Percentiles rank a stretch among this genome's conserved stretches.
phyloP scores from a whole-genome alignment of 352 stramenopile species.

The Globisporangium irregulare region DNA sequence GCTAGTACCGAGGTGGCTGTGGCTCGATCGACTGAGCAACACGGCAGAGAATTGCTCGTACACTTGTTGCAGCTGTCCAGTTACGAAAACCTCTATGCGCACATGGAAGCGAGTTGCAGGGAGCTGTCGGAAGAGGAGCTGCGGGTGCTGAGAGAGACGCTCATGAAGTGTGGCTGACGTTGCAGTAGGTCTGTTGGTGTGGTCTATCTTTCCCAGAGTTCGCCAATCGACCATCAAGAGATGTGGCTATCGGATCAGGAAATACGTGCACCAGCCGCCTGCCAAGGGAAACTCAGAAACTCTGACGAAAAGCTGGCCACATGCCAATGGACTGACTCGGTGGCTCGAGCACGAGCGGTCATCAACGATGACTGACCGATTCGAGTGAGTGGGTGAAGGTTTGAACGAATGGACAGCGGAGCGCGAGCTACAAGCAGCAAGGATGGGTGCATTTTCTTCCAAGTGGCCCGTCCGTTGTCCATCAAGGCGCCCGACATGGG shows the following conservation, averaged over 20 bases:
- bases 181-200: not conserved
- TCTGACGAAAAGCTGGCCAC: not conserved
- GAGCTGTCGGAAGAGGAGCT: slow-evolving; percentile 28
- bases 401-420: slow-evolving; percentile 1
- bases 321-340: not conserved
- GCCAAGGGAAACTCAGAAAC: not conserved
- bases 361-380: not conserved
- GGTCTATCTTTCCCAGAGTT: not conserved
- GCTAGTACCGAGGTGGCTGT: not conserved
- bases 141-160: slow-evolving; percentile 25
- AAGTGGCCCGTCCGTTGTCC: slow-evolving; percentile 4
- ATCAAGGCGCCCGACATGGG: not conserved
- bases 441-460: not conserved
- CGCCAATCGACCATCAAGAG: not conserved
- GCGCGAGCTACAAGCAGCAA: not conserved
- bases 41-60: not conserved
- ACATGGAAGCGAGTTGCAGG: not conserved
- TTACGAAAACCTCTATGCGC: slow-evolving; percentile 7
- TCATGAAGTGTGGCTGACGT: slow-evolving; percentile 13
- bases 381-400: not conserved
- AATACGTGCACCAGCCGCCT: not conserved
- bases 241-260: not conserved
- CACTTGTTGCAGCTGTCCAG: slow-evolving; percentile 8
- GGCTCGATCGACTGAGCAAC: not conserved
- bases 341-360: not conserved